Evolutionary conservation across 1,284 basidiomycete species (phyloP).

Genomic region (Rhodotorula sp.): DNA sequence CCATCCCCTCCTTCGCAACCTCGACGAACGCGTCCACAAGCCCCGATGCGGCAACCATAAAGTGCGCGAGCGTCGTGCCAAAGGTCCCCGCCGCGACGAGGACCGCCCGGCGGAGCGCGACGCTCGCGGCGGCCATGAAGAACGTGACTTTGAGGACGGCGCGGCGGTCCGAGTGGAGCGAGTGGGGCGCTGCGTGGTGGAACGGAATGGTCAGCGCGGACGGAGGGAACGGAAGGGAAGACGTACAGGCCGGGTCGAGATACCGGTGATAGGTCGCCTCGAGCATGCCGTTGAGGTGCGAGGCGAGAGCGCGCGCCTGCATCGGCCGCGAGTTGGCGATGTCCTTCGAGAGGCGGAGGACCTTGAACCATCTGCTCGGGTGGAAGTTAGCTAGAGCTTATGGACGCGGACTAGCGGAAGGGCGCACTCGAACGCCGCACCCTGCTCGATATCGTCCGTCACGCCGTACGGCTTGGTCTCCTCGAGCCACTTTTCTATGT

Average conservation of each 20-base stretch:
- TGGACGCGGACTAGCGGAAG: neutral
- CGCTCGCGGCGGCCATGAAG: constrained; percentile 6
- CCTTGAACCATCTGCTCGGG: constrained; percentile 20
- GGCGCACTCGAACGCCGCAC: constrained; percentile 19
- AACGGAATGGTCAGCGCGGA: neutral
- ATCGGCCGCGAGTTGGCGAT: constrained; percentile 15
- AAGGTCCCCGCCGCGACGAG: constrained; percentile 21
- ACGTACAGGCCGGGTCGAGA: constrained; percentile 11
- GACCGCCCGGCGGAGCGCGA: constrained; percentile 10
- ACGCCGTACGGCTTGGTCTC: constrained; percentile 16
- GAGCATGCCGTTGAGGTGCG: constrained; percentile 26
- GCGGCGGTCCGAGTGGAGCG: constrained; percentile 3
- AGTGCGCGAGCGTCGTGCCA: constrained; percentile 16
- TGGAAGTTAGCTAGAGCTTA: too few species aligned
- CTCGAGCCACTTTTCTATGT: constrained; percentile 14
- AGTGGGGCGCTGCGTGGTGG: neutral
- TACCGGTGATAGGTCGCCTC: constrained; percentile 15
- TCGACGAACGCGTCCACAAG: constrained; percentile 23
- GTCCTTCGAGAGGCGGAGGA: constrained; percentile 19
- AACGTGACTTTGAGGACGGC: constrained; percentile 4
- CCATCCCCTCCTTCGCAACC: constrained; percentile 9
- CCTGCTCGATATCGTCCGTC: constrained; percentile 23
- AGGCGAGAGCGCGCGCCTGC: constrained; percentile 16
- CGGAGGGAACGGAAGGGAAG: too few species aligned
- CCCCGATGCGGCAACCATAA: neutral